A percentile compares a stretch with the other conserved stretches of the same genome.
These are phyloP conservation scores for Tetrahymena malaccensis DNA, from an alignment of 73 alveolate genomes.

Conservation along the genomic window DNA sequence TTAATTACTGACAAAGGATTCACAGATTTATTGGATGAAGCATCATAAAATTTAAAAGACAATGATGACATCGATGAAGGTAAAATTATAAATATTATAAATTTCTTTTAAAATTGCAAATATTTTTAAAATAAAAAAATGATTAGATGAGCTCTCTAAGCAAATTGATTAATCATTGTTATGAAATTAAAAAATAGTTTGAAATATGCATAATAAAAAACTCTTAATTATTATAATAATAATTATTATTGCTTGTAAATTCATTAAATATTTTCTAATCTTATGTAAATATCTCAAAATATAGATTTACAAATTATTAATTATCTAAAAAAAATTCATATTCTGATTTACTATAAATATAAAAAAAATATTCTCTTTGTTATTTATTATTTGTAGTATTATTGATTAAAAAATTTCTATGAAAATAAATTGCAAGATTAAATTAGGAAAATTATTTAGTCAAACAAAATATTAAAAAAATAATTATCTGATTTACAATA, in stretches of 20 bases:
- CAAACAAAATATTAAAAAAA: too few species aligned
- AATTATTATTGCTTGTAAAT: background rate
- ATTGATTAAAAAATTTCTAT: too few species aligned
- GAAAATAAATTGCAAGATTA: too few species aligned
- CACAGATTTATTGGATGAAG: background rate
- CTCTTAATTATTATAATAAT: background rate
- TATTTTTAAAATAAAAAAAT: background rate
- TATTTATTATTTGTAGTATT: too few species aligned
- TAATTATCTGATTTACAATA: too few species aligned
- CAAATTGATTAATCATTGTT: background rate
- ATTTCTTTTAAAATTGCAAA: background rate
- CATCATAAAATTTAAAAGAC: background rate
- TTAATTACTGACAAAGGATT: background rate
- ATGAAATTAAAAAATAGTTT: background rate
- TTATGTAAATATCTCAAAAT: background rate
- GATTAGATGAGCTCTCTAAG: background rate
- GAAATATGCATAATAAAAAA: background rate
- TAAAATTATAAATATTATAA: background rate
- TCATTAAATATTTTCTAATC: background rate
- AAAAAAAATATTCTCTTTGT: too few species aligned
- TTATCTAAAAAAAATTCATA: too few species aligned
- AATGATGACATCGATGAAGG: background rate
- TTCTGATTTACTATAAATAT: background rate
- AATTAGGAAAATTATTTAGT: too few species aligned
- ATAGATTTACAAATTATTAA: too few species aligned